These are phyloP conservation scores for Backusella liffmaniae DNA, from an alignment of 192 early-diverging fungal species.

Conservation along the genomic window DNA sequence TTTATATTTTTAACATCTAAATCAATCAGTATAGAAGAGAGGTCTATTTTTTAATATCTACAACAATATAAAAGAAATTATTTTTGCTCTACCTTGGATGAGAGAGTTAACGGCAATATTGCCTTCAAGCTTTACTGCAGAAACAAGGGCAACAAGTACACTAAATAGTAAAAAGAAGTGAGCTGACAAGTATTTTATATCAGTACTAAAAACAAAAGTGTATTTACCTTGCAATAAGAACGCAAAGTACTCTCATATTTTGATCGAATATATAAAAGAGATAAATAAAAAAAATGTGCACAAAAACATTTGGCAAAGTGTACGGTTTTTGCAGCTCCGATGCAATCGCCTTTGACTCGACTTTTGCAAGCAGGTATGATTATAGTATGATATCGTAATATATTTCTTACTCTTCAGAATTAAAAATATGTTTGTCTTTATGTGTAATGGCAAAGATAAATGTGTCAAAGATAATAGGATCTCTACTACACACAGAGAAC, in stretches of 20 bases:
- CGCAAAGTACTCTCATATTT: constrained; percentile 7
- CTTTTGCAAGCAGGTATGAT: too few species aligned
- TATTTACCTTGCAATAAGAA: background rate
- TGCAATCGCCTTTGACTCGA: too few species aligned
- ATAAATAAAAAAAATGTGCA: background rate
- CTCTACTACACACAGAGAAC: too few species aligned
- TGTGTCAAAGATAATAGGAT: too few species aligned
- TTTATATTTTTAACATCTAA: background rate
- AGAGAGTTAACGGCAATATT: background rate
- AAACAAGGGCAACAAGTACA: background rate
- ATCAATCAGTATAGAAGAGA: background rate
- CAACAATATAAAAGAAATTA: background rate
- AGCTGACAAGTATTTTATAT: background rate
- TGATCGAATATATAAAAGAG: background rate
- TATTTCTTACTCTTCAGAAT: too few species aligned
- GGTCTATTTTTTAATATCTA: too few species aligned
- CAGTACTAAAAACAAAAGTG: background rate
- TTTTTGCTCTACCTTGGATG: constrained; percentile 4
- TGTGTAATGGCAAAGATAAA: too few species aligned
- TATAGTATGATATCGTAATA: too few species aligned
- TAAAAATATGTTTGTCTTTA: too few species aligned
- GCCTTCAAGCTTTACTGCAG: constrained; percentile 7
- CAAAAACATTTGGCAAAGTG: too few species aligned
- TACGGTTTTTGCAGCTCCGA: too few species aligned
- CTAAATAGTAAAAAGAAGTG: background rate